phyloP scores from a whole-genome alignment of 2,329 filamentous ascomycete genomes.

The Aspergillaceae sp. region DNA sequence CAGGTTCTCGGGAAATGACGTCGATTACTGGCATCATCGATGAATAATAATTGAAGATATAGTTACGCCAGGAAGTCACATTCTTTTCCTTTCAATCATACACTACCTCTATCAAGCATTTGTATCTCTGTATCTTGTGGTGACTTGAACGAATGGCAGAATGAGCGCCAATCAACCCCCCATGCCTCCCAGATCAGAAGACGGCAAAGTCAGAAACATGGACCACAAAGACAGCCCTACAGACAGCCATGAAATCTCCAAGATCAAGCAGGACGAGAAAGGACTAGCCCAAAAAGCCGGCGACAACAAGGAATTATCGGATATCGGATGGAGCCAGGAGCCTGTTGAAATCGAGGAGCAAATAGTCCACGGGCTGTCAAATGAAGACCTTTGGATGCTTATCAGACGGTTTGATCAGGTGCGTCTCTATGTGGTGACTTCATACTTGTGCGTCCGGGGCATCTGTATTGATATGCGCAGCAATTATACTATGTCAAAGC shows the following conservation, averaged over 20 bases:
- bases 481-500: conserved; percentile 66
- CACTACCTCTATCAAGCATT: too few relatives aligned
- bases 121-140: too few relatives aligned
- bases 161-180: neutral
- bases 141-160: neutral
- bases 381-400: conserved; percentile 66
- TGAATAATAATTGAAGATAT: neutral
- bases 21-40: neutral
- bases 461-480: conserved; percentile 28
- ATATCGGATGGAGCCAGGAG: conserved; percentile 15
- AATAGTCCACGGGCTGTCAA: conserved; percentile 59
- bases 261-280: conserved; percentile 13
- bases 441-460: too few relatives aligned
- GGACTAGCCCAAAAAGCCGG: conserved; percentile 10
- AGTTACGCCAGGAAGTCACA: too few relatives aligned
- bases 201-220: conserved; percentile 1
- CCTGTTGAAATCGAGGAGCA: conserved; percentile 19
- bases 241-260: conserved; percentile 17
- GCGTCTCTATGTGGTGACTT: conserved; percentile 4
- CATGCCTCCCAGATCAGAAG: neutral
- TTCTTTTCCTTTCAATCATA: too few relatives aligned
- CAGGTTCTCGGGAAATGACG: neutral
- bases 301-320: conserved; percentile 6
- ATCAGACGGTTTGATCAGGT: conserved; percentile 53
- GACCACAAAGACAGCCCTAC: conserved; percentile 6